Percentiles rank a stretch among this genome's conserved stretches.
Evolutionary conservation across 495 filamentous ascomycete genomes (phyloP).

Genomic region (Choiromyces venosus): DNA sequence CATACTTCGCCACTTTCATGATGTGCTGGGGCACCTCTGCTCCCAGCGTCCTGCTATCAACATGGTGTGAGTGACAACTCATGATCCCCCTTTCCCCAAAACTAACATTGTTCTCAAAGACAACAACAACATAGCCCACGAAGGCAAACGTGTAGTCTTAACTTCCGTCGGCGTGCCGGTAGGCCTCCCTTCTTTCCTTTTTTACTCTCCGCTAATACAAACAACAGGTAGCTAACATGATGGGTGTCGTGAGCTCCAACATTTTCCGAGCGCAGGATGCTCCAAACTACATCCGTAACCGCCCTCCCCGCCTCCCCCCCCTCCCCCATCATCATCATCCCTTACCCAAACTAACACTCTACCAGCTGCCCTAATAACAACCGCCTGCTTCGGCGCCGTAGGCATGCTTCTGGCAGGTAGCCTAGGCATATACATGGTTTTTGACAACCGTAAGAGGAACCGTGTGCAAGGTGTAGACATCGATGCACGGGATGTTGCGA

Average conservation of each 20-base stretch:
- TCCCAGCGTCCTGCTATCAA: conserved; percentile 52
- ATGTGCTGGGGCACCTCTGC: conserved; percentile 70
- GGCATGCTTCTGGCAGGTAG: conserved; percentile 55
- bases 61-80: conserved; percentile 34
- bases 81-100: conserved; percentile 4
- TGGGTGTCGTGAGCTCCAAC: conserved; percentile 69
- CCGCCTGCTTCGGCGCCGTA: conserved; percentile 63
- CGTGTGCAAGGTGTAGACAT: conserved; percentile 55
- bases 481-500: conserved; percentile 61
- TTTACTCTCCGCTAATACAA: conserved; percentile 2
- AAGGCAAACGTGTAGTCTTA: conserved; percentile 63
- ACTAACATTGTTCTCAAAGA: conserved; percentile 51
- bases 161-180: conserved; percentile 70
- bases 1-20: conserved; percentile 76
- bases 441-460: conserved; percentile 64
- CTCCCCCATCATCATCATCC: not conserved
- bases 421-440: conserved; percentile 63
- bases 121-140: conserved; percentile 75
- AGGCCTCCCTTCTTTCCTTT: not conserved
- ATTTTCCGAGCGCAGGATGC: conserved; percentile 66
- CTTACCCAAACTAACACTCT: not conserved
- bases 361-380: conserved; percentile 60
- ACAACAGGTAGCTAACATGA: conserved; percentile 57
- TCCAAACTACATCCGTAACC: conserved; percentile 60
- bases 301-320: too few species aligned